Evolutionary conservation across 208 protist genomes (phyloP), one percentile per base, ranked within the genome.

Genomic region (Trypanosoma vivax): DNA sequence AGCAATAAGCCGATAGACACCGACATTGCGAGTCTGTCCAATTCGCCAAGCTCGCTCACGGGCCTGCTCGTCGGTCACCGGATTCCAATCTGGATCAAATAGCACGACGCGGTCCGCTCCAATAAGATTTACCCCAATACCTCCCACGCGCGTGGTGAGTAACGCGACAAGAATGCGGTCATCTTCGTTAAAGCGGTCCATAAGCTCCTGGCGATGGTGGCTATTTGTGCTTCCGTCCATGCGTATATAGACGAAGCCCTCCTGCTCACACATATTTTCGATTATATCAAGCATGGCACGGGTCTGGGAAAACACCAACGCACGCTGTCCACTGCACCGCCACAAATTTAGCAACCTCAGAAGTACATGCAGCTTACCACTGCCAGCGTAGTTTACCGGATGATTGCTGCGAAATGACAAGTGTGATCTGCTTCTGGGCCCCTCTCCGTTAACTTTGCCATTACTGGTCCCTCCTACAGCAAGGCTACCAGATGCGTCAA

Each of bases 41-140:
- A 99, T 97, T 33, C 98, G 76, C 85, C 94, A 99, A 5, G 96
- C 95, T 21, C 98, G 78, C 68, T 95, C 87, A 0, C 87, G 66
- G 11, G 91, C 88, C 72, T 96, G 89, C 10, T 89, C 51, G 64
- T 96, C 89, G 0, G 81, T 95, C 27, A 85, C 72, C 1, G 89
- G 92, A 63, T 96, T 96, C 97, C 97, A 99, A 76, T 99, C 98
- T 0, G 97, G 97, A 64, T 99, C 98, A 50, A 95, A 98, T 19
- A 99, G 82, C n/a, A 99, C 74, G 9, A 99, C 97, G 21, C 96
- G 79, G 57, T 99, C 88, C 5, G 98, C 98, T 33, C 97, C 97
- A 18, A 83, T 97, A 0, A 99, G 66, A 65, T 99, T 99, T 14
- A 99, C 69, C 19, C 98, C 98, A 24, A 99, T 63, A 33, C 98